Evolutionary conservation across 805 yeast species (phyloP).

Genomic region (Wickerhamomyces sydowiorum): DNA sequence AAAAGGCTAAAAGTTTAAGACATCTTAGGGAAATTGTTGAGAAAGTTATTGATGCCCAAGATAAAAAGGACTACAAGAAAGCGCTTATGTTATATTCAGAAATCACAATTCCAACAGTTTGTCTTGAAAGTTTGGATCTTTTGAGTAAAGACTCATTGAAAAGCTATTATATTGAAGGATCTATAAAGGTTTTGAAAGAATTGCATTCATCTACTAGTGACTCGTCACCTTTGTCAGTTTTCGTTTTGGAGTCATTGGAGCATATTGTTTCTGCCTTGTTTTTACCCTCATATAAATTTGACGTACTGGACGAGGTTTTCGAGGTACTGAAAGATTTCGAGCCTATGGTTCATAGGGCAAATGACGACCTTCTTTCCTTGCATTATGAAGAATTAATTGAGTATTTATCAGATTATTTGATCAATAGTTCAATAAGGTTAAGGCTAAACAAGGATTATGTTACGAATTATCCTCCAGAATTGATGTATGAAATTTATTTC

Average conservation of each 20-base stretch:
- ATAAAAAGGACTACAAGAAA: slow-evolving; percentile 2
- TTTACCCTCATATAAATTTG: slow-evolving; percentile 14
- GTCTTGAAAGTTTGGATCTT: slow-evolving; percentile 14
- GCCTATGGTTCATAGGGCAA: slow-evolving; percentile 3
- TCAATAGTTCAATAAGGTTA: neutral
- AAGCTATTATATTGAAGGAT: slow-evolving; percentile 13
- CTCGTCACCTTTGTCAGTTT: slow-evolving; percentile 12
- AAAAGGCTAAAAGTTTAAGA: slow-evolving; percentile 6
- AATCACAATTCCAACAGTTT: slow-evolving; percentile 8
- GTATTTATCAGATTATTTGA: slow-evolving; percentile 6
- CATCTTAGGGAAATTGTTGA: slow-evolving; percentile 7
- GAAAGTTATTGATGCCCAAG: slow-evolving; percentile 9
- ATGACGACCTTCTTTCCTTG: slow-evolving; percentile 6
- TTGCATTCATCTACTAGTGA: slow-evolving; percentile 8
- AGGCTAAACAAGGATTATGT: slow-evolving; percentile 5
- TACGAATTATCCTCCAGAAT: slow-evolving; percentile 11
- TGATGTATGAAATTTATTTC: slow-evolving; percentile 9
- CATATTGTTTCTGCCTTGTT: slow-evolving; percentile 7
- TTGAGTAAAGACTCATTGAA: slow-evolving; percentile 4
- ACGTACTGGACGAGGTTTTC: slow-evolving; percentile 13
- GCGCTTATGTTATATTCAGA: slow-evolving; percentile 4
- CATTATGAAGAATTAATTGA: slow-evolving; percentile 5
- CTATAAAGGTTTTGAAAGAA: slow-evolving; percentile 11
- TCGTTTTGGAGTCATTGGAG: slow-evolving; percentile 6
- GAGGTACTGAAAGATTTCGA: slow-evolving; percentile 9